phyloP scores from a whole-genome alignment of 2,329 filamentous ascomycete genomes.

The Microsporum canis region DNA sequence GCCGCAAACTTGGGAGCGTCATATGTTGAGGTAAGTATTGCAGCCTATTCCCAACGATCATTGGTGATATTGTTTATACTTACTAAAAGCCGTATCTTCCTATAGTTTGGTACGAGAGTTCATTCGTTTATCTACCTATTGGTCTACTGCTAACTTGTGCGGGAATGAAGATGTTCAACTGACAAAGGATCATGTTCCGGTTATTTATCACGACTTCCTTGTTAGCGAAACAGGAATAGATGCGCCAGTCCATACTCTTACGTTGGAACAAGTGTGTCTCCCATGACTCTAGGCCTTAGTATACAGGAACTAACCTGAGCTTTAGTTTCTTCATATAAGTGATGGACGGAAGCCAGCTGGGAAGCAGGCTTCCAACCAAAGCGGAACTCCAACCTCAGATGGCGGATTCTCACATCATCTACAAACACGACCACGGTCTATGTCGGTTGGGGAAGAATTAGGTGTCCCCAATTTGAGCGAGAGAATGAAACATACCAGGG shows the following conservation, averaged over 20 bases:
- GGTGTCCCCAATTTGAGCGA: conserved; percentile 52
- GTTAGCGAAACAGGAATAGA: conserved; percentile 97
- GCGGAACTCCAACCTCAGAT: conserved; percentile 4
- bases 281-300: neutral
- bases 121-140: neutral
- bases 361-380: neutral
- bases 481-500: conserved; percentile 92
- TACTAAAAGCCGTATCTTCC: neutral
- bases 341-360: conserved; percentile 37
- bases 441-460: conserved; percentile 48
- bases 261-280: conserved; percentile 58
- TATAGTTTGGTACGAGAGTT: conserved; percentile 13
- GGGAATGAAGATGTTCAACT: conserved; percentile 76
- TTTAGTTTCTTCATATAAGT: conserved; percentile 72
- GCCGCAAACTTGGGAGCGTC: conserved; percentile 81
- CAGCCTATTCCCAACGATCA: neutral
- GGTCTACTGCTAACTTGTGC: conserved; percentile 7
- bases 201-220: conserved; percentile 97
- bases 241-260: conserved; percentile 88
- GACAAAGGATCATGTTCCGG: conserved; percentile 96
- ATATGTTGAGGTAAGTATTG: conserved; percentile 49
- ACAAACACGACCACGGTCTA: conserved; percentile 40
- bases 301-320: conserved; percentile 5
- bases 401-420: conserved; percentile 26
- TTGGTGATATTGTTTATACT: neutral